A percentile compares a stretch with the other conserved stretches of the same genome.
phyloP scores from a whole-genome alignment of 371 early-diverging fungal genomes.

The Mucor velutinosus region DNA sequence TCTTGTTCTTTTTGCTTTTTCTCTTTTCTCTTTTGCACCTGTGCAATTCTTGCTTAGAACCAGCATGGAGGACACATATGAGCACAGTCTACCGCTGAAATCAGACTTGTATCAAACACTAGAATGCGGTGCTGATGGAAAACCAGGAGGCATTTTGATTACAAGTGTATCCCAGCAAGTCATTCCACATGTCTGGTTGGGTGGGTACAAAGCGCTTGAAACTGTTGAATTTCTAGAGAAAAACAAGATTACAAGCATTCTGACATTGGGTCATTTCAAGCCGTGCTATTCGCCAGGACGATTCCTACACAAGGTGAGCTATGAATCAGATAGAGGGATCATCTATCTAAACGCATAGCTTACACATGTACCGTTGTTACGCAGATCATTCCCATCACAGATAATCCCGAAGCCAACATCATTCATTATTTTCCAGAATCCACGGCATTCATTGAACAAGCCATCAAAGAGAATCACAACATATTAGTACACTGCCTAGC shows the following conservation, averaged over 20 bases:
- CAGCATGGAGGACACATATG: not conserved
- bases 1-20: not conserved
- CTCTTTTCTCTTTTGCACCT: not conserved
- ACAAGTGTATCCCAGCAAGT: slow-evolving; percentile 48
- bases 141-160: slow-evolving; percentile 52
- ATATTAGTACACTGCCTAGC: slow-evolving; percentile 64
- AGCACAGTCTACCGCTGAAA: not conserved
- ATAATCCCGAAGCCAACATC: slow-evolving; percentile 70
- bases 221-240: slow-evolving; percentile 41
- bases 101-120: slow-evolving; percentile 35
- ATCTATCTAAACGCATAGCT: not conserved
- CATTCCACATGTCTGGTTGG: slow-evolving; percentile 40
- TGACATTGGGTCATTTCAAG: slow-evolving; percentile 55
- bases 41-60: not conserved
- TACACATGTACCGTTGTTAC: not conserved
- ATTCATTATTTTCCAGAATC: slow-evolving; percentile 69
- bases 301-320: slow-evolving; percentile 57
- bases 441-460: slow-evolving; percentile 58
- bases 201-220: slow-evolving; percentile 51
- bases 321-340: not conserved
- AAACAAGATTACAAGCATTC: slow-evolving; percentile 59
- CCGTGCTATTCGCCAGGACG: slow-evolving; percentile 30
- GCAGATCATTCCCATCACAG: slow-evolving; percentile 59
- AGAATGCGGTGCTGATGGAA: slow-evolving; percentile 42
- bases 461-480: slow-evolving; percentile 46